These are phyloP conservation scores for Colletotrichum zoysiae DNA, from an alignment of 2,329 filamentous ascomycete genomes.

Conservation along the genomic window DNA sequence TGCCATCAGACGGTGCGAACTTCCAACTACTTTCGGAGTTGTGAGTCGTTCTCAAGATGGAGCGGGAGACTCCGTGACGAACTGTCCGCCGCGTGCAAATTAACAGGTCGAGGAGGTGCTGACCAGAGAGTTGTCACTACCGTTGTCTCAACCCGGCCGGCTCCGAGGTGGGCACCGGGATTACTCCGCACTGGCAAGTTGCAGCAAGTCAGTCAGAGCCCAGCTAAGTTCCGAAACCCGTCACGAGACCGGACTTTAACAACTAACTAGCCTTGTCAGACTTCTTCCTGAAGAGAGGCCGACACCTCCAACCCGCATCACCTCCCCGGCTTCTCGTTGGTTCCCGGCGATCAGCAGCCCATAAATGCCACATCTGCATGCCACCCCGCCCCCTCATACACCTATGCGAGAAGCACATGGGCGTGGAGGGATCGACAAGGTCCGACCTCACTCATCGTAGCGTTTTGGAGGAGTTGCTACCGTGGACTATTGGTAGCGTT, in stretches of 20 bases:
- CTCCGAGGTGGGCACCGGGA: neutral
- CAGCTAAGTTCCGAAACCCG: neutral
- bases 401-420: slow-evolving; percentile 18
- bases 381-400: neutral
- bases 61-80: neutral
- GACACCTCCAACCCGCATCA: neutral
- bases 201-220: neutral
- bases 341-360: slow-evolving; percentile 20
- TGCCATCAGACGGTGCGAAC: neutral
- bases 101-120: neutral
- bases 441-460: neutral
- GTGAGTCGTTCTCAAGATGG: neutral
- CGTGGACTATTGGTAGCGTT: neutral
- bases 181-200: neutral
- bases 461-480: slow-evolving; percentile 5
- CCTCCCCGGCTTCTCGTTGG: neutral
- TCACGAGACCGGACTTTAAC: slow-evolving; percentile 23
- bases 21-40: neutral
- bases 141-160: neutral
- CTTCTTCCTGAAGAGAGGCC: neutral
- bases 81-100: neutral
- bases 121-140: neutral
- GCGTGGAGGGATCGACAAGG: slow-evolving; percentile 5
- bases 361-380: neutral
- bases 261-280: slow-evolving; percentile 7